Evolutionary conservation across 768 basidiomycete genomes (phyloP).

Genomic region (Tricholoma hemisulphureum): DNA sequence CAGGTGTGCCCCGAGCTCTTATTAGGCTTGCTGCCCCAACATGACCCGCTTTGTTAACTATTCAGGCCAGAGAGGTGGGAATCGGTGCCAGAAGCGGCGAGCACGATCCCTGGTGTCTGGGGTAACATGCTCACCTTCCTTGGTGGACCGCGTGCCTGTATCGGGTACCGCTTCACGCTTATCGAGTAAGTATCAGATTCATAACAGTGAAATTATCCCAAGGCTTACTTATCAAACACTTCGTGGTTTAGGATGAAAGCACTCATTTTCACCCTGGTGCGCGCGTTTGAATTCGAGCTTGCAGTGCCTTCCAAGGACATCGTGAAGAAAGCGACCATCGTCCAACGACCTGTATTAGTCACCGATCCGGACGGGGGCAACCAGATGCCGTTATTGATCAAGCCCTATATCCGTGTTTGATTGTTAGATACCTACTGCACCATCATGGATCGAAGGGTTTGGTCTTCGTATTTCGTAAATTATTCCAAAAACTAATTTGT

Average conservation of each 20-base stretch:
- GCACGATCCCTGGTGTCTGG: slow-evolving; percentile 57
- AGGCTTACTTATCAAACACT: not conserved
- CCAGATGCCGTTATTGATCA: slow-evolving; percentile 45
- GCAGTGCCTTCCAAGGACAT: slow-evolving; percentile 49
- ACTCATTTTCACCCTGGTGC: slow-evolving; percentile 48
- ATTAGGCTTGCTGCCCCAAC: too few relatives aligned
- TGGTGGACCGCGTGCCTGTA: slow-evolving; percentile 63
- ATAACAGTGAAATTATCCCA: not conserved
- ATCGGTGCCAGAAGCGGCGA: slow-evolving; percentile 43
- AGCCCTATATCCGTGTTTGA: slow-evolving; percentile 17
- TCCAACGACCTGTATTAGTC: slow-evolving; percentile 44
- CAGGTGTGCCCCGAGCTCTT: slow-evolving; percentile 37
- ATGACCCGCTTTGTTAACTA: slow-evolving; percentile 13
- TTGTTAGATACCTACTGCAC: not conserved
- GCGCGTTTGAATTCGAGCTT: slow-evolving; percentile 54
- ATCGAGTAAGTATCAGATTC: slow-evolving; percentile 39
- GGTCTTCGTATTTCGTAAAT: too few relatives aligned
- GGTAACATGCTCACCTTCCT: slow-evolving; percentile 60
- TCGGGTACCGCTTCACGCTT: slow-evolving; percentile 64
- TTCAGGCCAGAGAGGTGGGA: slow-evolving; percentile 66
- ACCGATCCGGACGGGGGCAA: slow-evolving; percentile 37
- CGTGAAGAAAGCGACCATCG: slow-evolving; percentile 35
- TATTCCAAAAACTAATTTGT: too few relatives aligned
- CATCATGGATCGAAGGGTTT: too few relatives aligned
- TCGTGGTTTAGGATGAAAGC: slow-evolving; percentile 37